Evolutionary conservation across 169 alveolate species (phyloP), one percentile per base, ranked within the genome.

Genomic region (Hepatocystis sp.): DNA sequence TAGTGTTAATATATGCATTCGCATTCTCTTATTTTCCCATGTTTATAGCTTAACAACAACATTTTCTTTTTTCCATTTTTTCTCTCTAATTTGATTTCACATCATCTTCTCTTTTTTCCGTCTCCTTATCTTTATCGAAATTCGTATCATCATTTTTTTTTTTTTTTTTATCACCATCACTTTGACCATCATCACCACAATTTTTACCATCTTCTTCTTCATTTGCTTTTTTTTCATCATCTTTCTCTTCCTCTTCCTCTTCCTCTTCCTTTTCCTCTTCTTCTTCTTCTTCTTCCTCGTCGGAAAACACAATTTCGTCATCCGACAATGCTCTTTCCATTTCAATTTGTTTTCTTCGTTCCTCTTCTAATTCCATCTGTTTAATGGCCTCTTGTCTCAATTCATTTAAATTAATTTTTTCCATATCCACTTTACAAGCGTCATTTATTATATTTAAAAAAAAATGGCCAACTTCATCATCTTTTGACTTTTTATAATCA

Each of bases 361-460:
- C 93, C 65, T 92, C 92, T 66, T 92, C 93, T 60, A 61, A 23
- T 42, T 19, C 46, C 93, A 92, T 60, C 17, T 90, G 93, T 36
- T 84, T 90, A 46, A 53, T 85, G 7, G 90, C 94, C 27, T 88
- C 93, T 23, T 32, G 52, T 19, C 95, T 81, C 3, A 85, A 30
- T 65, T 84, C 53, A 21, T 53, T 46, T 25, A 92, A 44, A 46
- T 86, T 67, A 42, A 68, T 90, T 30, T 15, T 36, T 21, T 68
- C 47, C 44, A 92, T 88, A 21, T 88, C 93, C 7, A 66, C 56
- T 46, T 84, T 84, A 21, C 32, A 56, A 4, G 94, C 58, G 63
- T 56, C 49, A 30, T 63, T 42, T 68, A 92, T 52, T 32, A 92
- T 92, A 32, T 85, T 92, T n/a, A 51, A 19, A 89, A 86, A 92